Conservation (phyloP, 805 yeast genomes). For the Citeromyces nyonsensis region DNA sequence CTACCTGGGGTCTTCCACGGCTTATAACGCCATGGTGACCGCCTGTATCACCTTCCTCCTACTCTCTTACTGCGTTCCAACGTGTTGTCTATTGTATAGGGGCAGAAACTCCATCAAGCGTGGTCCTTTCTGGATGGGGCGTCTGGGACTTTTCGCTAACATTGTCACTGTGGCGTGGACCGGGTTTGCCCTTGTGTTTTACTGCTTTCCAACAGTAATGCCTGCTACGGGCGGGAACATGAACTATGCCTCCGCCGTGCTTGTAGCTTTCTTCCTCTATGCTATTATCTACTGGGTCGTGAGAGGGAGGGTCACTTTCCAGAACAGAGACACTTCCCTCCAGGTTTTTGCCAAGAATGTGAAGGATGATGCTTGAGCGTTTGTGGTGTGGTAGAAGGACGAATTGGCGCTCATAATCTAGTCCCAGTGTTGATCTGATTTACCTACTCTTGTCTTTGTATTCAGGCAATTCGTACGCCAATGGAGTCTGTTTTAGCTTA, state of each 20-base stretch:
- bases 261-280: slow-evolving; percentile 27
- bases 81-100: slow-evolving; percentile 24
- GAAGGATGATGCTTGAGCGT: too few relatives aligned
- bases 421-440: too few relatives aligned
- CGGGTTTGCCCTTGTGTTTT: slow-evolving; percentile 39
- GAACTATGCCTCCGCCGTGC: slow-evolving; percentile 53
- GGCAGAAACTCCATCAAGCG: slow-evolving; percentile 37
- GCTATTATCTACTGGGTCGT: slow-evolving; percentile 36
- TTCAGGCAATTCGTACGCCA: too few relatives aligned
- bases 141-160: slow-evolving; percentile 33
- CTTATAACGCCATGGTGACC: slow-evolving; percentile 48
- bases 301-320: slow-evolving; percentile 18
- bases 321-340: too few relatives aligned
- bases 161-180: slow-evolving; percentile 40
- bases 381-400: too few relatives aligned
- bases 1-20: slow-evolving; percentile 51
- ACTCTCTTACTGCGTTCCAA: slow-evolving; percentile 43
- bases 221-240: slow-evolving; percentile 47
- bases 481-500: too few relatives aligned
- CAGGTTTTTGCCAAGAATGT: too few relatives aligned
- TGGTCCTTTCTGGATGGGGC: slow-evolving; percentile 59
- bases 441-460: too few relatives aligned
- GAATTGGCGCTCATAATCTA: too few relatives aligned
- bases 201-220: slow-evolving; percentile 46
- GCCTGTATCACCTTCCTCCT: slow-evolving; percentile 46